Base-by-base conservation (phyloP, 768 basidiomycete species). In the Hebeloma cylindrosporum region DNA sequence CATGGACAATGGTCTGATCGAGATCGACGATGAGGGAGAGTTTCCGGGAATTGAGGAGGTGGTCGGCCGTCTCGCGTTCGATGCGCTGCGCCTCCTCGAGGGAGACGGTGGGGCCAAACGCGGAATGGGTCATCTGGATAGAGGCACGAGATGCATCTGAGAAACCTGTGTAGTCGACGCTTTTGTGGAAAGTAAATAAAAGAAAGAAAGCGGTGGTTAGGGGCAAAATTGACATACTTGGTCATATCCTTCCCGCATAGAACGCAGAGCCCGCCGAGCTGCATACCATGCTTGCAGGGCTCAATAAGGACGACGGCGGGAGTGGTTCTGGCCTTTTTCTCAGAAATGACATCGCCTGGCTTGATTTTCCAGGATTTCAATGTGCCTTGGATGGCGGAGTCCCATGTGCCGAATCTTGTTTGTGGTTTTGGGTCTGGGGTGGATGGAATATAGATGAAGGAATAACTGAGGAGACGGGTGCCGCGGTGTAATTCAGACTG, bases 1-100 rank as follows among this genome's bases (percentile, higher is more conserved):
- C 95, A 60, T 99, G 96, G 3, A 99, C 91, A 62, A 98, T 93
- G 9, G 96, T 99, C 64, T 99, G 96, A 68, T 99, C 96, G 25
- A 99, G 79, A 72, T 99, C 96, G 56, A 99, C 95, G 54, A 99
- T 97, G 38, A 99, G 83, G 25, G 90, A 92, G 23, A 99, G 82
- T 62, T 84, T 92, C 42, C 83, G 78, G 4, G 78, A 71, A 44
- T 77, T 74, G 58, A 91, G 76, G 26, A 99, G 80, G 53, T 83
- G 84, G 1, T 84, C 71, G 1, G 91, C 85, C 2, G 86, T 89
- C 59, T 92, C 85, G 28, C 76, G 75, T 62, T 95, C 93, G 50
- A 97, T 84, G 28, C 88, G 80, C 54, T 87, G 83, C 0, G 96
- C 96, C 71, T 97, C 93, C 56, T 91, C 88, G 43, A 91, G 71